phyloP scores from a whole-genome alignment of 1,284 basidiomycete genomes.

The Rhodotorula sp. region DNA sequence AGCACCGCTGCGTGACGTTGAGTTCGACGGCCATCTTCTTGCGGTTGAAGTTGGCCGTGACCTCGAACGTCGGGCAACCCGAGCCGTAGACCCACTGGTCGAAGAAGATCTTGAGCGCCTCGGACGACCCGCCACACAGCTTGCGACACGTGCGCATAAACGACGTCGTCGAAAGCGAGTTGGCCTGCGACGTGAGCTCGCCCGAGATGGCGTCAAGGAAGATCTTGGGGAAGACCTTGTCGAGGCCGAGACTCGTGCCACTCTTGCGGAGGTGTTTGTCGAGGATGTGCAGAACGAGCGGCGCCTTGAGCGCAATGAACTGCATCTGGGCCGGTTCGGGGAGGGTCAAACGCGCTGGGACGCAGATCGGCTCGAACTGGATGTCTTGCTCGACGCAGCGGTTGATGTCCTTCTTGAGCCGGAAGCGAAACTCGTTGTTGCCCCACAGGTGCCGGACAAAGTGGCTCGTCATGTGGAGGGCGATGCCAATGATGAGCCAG shows the following conservation, averaged over 20 bases:
- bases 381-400: slow-evolving; percentile 86
- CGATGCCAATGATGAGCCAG: slow-evolving; percentile 93
- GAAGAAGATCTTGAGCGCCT: slow-evolving; percentile 80
- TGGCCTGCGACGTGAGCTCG: slow-evolving; percentile 58
- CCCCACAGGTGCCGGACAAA: slow-evolving; percentile 86
- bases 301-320: slow-evolving; percentile 93
- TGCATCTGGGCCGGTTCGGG: slow-evolving; percentile 72
- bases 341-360: slow-evolving; percentile 77
- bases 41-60: slow-evolving; percentile 88
- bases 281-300: slow-evolving; percentile 91
- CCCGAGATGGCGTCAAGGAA: slow-evolving; percentile 92
- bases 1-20: slow-evolving; percentile 82
- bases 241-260: slow-evolving; percentile 89
- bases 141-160: slow-evolving; percentile 93
- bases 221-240: slow-evolving; percentile 90
- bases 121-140: slow-evolving; percentile 60
- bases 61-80: slow-evolving; percentile 87
- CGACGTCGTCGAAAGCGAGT: slow-evolving; percentile 79
- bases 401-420: slow-evolving; percentile 94
- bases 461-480: slow-evolving; percentile 83
- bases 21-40: slow-evolving; percentile 99
- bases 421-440: slow-evolving; percentile 95
- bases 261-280: slow-evolving; percentile 91
- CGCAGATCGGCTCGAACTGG: slow-evolving; percentile 87
- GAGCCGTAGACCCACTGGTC: slow-evolving; percentile 99